These are phyloP conservation scores for Schizochytrium sp. DNA, from an alignment of 108 stramenopile species.

Conservation along the genomic window DNA sequence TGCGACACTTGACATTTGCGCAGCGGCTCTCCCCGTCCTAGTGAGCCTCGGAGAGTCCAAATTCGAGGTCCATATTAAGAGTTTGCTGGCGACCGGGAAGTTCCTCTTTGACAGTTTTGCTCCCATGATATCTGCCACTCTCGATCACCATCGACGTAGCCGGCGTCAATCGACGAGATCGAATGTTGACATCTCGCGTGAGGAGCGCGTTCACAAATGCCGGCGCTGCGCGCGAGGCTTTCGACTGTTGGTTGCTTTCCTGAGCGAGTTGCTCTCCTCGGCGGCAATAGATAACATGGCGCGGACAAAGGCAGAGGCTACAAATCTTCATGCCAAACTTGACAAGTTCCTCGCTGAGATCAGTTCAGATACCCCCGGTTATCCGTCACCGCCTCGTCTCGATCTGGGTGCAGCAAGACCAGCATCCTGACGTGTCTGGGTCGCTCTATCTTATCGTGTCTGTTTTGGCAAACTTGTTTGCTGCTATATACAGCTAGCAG, in stretches of 20 bases:
- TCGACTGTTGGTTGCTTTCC: not conserved
- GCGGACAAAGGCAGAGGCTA: not conserved
- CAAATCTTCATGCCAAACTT: not conserved
- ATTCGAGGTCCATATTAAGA: not conserved
- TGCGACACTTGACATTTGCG: not conserved
- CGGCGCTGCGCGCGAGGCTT: not conserved
- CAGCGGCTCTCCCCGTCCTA: not conserved
- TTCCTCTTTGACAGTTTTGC: conserved; percentile 10
- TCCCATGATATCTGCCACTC: not conserved
- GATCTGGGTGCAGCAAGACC: too few species aligned
- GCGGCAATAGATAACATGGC: not conserved
- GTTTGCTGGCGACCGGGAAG: not conserved
- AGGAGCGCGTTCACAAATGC: not conserved
- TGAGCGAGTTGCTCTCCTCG: not conserved
- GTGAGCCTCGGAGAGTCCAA: not conserved
- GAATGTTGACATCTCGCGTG: not conserved
- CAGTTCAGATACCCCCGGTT: not conserved
- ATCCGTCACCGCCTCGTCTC: not conserved
- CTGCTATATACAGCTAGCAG: too few species aligned
- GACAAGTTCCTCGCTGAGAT: not conserved
- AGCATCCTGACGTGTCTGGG: too few species aligned
- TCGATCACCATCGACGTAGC: not conserved
- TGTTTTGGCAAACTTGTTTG: too few species aligned
- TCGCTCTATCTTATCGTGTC: too few species aligned
- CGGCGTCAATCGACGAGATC: not conserved